Conservation (phyloP, 2,329 filamentous ascomycete genomes). For the Fusarium sp. region DNA sequence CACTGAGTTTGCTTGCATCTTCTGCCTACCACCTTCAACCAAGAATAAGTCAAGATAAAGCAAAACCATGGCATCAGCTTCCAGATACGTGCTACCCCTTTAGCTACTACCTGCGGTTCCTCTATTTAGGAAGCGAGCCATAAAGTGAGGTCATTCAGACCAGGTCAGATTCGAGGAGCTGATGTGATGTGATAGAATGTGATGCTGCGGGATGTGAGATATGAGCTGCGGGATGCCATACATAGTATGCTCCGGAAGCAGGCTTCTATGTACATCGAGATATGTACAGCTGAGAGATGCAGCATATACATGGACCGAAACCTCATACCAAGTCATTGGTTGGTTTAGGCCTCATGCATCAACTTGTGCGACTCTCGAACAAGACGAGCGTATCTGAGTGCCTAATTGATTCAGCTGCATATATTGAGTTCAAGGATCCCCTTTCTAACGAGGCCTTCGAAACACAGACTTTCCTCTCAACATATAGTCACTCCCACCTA, state of each 20-base stretch:
- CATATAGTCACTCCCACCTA: not conserved
- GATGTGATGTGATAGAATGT: constrained; percentile 26
- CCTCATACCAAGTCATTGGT: constrained; percentile 16
- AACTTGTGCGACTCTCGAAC: constrained; percentile 11
- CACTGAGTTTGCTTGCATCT: not conserved
- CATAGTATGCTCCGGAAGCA: constrained; percentile 1
- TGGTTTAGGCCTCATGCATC: constrained; percentile 35
- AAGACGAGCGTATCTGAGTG: constrained; percentile 16
- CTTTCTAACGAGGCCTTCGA: constrained; percentile 37
- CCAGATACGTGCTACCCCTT: constrained; percentile 15
- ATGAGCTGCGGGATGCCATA: constrained; percentile 21
- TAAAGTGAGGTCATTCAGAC: constrained; percentile 1
- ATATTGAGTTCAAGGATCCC: constrained; percentile 27
- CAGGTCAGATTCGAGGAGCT: not conserved
- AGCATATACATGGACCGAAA: constrained; percentile 2
- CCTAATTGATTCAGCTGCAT: constrained; percentile 34
- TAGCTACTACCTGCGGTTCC: constrained; percentile 3
- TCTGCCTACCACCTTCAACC: constrained; percentile 1
- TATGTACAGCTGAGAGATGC: constrained; percentile 1
- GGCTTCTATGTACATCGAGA: not conserved
- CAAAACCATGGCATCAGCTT: constrained; percentile 18
- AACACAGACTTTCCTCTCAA: constrained; percentile 39
- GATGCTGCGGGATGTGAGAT: constrained; percentile 19
- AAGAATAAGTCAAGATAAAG: not conserved
- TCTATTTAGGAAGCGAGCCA: not conserved